Percentiles rank a stretch among this genome's conserved stretches.
Conservation (phyloP, 179 eudicot species). For the Silene vulgaris region DNA sequence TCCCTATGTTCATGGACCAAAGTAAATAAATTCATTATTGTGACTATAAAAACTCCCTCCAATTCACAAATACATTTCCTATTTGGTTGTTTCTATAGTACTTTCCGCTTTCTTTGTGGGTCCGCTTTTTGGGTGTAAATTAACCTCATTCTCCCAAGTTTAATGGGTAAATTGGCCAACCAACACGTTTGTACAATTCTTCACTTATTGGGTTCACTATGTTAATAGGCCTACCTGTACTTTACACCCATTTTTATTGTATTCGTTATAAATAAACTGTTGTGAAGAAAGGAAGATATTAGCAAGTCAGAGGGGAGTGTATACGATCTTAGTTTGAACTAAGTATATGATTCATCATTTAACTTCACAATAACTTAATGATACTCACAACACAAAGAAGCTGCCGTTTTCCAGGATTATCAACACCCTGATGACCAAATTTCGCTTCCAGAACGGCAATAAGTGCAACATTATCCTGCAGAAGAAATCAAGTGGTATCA, state of each 20-base stretch:
- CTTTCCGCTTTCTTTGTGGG: no score
- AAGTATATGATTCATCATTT: background rate
- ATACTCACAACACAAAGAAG: conserved; percentile 92
- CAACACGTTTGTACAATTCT: no score
- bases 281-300: background rate
- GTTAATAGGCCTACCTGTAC: no score
- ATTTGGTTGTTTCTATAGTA: no score
- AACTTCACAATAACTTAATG: background rate
- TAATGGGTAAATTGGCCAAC: no score
- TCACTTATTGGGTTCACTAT: no score
- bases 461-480: conserved; percentile 91
- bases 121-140: no score
- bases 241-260: no score
- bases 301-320: background rate
- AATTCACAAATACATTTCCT: no score
- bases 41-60: background rate
- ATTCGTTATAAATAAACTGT: no score
- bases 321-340: background rate
- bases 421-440: conserved; percentile 68
- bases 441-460: conserved; percentile 91
- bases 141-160: no score
- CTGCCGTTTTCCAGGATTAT: conserved; percentile 81
- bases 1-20: no score
- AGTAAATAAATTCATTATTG: background rate
- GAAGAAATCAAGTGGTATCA: conserved; percentile 11